Evolutionary conservation across 345 rosid species (phyloP).

Genomic region (Populus alba): DNA sequence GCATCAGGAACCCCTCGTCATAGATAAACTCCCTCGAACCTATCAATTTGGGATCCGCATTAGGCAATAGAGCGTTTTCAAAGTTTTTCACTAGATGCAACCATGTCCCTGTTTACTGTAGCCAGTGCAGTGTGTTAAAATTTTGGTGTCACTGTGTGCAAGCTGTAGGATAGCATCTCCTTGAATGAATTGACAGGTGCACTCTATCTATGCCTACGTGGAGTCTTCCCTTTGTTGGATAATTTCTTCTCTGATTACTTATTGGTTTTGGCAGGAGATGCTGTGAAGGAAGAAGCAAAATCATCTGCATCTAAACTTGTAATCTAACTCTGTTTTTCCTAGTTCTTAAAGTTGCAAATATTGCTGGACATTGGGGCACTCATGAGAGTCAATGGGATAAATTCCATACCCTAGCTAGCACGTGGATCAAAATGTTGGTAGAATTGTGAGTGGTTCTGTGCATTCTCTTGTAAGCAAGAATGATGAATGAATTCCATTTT

Average conservation of each 20-base stretch:
- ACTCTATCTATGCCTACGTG: background rate
- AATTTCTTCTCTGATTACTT: background rate
- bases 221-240: background rate
- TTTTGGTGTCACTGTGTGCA: background rate
- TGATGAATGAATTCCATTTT: background rate
- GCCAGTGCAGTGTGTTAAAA: background rate
- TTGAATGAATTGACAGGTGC: background rate
- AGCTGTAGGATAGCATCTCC: background rate
- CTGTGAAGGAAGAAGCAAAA: constrained; percentile 22
- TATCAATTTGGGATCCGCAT: no score
- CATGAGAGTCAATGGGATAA: no score
- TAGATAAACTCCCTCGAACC: no score
- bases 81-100: background rate
- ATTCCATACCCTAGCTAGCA: background rate
- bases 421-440: background rate
- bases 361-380: background rate
- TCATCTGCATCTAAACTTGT: constrained; percentile 30
- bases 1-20: no score
- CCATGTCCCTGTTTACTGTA: background rate
- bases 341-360: background rate
- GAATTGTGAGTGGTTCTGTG: background rate
- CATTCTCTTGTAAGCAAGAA: background rate
- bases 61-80: background rate
- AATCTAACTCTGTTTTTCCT: constrained; percentile 22
- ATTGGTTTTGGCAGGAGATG: constrained; percentile 28